Conservation (phyloP, 2,329 filamentous ascomycete species). For the Phyllosticta paracitricarpa region DNA sequence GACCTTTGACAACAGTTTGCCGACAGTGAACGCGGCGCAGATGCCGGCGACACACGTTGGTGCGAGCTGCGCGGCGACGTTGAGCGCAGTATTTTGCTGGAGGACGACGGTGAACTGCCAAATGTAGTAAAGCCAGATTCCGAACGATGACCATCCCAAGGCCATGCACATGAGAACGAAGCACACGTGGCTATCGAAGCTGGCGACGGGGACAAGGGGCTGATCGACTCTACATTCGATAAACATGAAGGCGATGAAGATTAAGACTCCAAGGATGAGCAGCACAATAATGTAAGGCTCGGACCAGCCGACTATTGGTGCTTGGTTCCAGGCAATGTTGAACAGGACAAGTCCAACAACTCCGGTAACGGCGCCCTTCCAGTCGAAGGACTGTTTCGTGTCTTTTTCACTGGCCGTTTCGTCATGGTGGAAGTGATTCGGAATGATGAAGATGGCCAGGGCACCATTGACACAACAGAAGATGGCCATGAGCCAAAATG, state of each 20-base stretch:
- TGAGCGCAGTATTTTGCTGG: conserved; percentile 18
- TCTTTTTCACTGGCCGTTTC: not conserved
- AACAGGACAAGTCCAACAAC: conserved; percentile 49
- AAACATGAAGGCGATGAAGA: conserved; percentile 47
- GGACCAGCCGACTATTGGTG: conserved; percentile 49
- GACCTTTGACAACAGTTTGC: conserved; percentile 21
- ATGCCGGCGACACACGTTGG: conserved; percentile 22
- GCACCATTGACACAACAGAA: conserved; percentile 28
- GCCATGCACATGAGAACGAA: conserved; percentile 49
- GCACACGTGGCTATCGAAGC: conserved; percentile 36
- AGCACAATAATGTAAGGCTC: conserved; percentile 46
- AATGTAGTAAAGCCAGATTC: conserved; percentile 24
- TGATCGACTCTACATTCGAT: conserved; percentile 35
- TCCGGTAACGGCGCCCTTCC: conserved; percentile 39
- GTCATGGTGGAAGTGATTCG: conserved; percentile 13
- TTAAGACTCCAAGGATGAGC: conserved; percentile 47
- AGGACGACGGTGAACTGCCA: conserved; percentile 21
- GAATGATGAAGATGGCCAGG: conserved; percentile 31
- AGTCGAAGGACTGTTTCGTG: conserved; percentile 29
- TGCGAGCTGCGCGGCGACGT: conserved; percentile 18
- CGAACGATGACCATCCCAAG: conserved; percentile 30
- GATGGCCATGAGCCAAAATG: conserved; percentile 37
- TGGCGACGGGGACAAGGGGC: conserved; percentile 50
- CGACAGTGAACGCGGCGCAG: conserved; percentile 24
- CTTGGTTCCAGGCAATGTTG: conserved; percentile 61